Evolutionary conservation across 1,284 basidiomycete genomes (phyloP).

Genomic region (Jaminaea rosea): DNA sequence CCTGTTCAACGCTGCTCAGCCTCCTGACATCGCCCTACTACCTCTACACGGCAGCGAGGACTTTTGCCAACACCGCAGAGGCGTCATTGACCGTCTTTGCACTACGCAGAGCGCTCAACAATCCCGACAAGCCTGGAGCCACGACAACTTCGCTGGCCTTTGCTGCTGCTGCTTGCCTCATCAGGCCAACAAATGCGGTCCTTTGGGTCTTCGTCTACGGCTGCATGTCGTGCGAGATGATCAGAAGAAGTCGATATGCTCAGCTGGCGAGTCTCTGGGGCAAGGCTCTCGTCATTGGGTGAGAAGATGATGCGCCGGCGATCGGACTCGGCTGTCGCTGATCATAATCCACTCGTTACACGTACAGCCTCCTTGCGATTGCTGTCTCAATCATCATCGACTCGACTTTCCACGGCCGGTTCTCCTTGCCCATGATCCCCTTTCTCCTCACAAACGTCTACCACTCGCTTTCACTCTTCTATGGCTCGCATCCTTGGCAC

Average conservation of each 20-base stretch:
- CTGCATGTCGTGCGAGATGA: background rate
- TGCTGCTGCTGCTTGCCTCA: constrained; percentile 66
- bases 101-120: constrained; percentile 50
- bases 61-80: constrained; percentile 87
- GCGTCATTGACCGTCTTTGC: constrained; percentile 74
- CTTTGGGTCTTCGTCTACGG: constrained; percentile 63
- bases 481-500: constrained; percentile 76
- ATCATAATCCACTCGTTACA: background rate
- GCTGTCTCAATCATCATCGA: constrained; percentile 55
- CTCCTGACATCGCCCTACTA: constrained; percentile 68
- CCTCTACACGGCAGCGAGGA: constrained; percentile 70
- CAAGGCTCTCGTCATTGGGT: background rate
- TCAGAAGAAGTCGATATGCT: background rate
- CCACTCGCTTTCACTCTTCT: constrained; percentile 69
- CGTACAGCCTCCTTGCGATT: background rate
- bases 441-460: constrained; percentile 68
- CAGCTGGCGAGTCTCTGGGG: background rate
- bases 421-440: constrained; percentile 69
- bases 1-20: constrained; percentile 58
- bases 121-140: background rate
- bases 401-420: constrained; percentile 59
- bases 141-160: constrained; percentile 6
- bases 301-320: background rate
- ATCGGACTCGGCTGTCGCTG: background rate
- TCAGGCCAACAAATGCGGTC: constrained; percentile 76